Percentiles rank a stretch among this genome's conserved stretches.
These are phyloP conservation scores for Talaromyces sp. DNA, from an alignment of 2,329 filamentous ascomycete species.

Conservation along the genomic window DNA sequence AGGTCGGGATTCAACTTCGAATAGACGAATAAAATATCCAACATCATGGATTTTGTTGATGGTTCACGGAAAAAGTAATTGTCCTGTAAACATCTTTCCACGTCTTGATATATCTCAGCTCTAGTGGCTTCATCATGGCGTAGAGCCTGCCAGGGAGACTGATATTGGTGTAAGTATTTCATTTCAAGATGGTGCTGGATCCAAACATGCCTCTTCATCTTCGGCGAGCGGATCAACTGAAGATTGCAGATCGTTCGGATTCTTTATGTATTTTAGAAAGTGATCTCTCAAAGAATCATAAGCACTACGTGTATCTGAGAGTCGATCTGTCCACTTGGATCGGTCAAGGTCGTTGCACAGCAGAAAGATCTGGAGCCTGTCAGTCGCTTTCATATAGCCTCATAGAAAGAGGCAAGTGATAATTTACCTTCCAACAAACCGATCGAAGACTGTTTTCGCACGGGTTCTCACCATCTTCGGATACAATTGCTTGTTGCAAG, in stretches of 20 bases:
- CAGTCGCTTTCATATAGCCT: constrained; percentile 1
- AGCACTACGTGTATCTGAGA: constrained; percentile 66
- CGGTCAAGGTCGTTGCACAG: constrained; percentile 66
- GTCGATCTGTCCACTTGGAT: constrained; percentile 63
- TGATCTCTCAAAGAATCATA: constrained; percentile 70
- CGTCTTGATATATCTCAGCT: constrained; percentile 89
- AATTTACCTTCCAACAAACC: constrained; percentile 79
- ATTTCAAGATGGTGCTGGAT: constrained; percentile 38
- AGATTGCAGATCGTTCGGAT: constrained; percentile 74
- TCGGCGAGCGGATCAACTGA: constrained; percentile 81
- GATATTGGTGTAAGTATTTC: constrained; percentile 3
- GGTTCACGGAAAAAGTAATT: constrained; percentile 83
- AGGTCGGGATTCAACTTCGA: constrained; percentile 85
- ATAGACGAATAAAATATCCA: constrained; percentile 90
- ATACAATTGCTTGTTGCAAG: constrained; percentile 61
- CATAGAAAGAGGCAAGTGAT: constrained; percentile 6
- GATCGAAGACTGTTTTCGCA: constrained; percentile 74
- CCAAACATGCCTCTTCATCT: constrained; percentile 60
- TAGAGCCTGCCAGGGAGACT: constrained; percentile 90
- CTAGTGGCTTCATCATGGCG: constrained; percentile 79
- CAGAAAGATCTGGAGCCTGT: constrained; percentile 63
- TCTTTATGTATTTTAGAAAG: constrained; percentile 75
- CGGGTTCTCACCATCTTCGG: constrained; percentile 57
- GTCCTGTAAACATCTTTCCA: constrained; percentile 84
- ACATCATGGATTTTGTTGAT: constrained; percentile 71